phyloP scores from a whole-genome alignment of 2,329 filamentous ascomycete genomes.

The Stenocarpella maydis region DNA sequence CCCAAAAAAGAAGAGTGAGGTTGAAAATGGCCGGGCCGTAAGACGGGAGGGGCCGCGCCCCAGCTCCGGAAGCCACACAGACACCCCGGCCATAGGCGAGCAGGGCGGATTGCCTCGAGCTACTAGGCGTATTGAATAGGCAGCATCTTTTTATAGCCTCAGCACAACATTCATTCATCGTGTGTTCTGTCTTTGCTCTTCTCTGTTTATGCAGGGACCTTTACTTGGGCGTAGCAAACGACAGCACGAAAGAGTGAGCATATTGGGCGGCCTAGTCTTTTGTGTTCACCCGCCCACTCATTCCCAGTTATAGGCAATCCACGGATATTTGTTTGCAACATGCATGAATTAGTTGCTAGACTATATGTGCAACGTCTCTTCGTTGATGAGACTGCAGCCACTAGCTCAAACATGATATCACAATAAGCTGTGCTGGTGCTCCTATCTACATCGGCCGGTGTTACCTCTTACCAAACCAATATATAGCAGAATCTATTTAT shows the following conservation, averaged over 20 bases:
- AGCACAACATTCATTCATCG: too few species aligned
- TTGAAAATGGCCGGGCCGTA: not conserved
- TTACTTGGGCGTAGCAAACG: too few species aligned
- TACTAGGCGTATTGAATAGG: not conserved
- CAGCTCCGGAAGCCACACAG: conserved; percentile 3
- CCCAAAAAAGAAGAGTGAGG: not conserved
- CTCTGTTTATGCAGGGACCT: not conserved
- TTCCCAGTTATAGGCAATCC: too few species aligned
- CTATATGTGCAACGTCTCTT: too few species aligned
- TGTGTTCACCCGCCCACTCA: not conserved
- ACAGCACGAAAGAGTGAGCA: too few species aligned
- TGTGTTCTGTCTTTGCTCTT: too few species aligned
- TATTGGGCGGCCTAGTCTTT: not conserved
- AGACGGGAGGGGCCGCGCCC: conserved; percentile 18
- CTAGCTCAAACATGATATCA: too few species aligned
- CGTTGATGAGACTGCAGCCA: too few species aligned
- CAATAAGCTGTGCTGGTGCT: too few species aligned
- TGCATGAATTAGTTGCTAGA: not conserved
- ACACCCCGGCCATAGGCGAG: not conserved
- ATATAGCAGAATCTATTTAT: not conserved
- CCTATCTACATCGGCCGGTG: not conserved
- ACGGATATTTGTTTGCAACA: not conserved
- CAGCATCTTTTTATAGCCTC: not conserved
- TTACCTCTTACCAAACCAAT: not conserved
- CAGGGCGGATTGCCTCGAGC: not conserved